These are phyloP conservation scores for Rhizophora apiculata DNA, from an alignment of 345 rosid species.

Conservation along the genomic window DNA sequence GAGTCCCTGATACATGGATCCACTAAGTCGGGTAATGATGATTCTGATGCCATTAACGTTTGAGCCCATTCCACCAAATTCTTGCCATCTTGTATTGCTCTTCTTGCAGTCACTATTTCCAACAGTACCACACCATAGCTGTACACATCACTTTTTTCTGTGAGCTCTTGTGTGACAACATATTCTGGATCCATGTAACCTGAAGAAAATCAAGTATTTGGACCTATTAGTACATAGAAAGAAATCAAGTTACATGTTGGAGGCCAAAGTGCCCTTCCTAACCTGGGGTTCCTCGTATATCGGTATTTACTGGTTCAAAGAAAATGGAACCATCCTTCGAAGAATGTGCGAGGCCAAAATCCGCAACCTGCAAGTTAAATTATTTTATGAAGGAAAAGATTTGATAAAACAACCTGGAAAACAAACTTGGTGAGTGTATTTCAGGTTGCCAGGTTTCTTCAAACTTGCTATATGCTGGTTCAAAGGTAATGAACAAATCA, in stretches of 20 bases:
- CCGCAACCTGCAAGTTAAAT: conserved; percentile 58
- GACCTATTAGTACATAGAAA: conserved; percentile 1
- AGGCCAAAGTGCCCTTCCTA: conserved; percentile 17
- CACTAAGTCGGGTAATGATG: conserved; percentile 54
- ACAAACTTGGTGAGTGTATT: not conserved
- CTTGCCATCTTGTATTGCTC: conserved; percentile 75
- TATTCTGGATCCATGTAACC: conserved; percentile 98
- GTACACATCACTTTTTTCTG: conserved; percentile 86
- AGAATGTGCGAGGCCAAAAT: conserved; percentile 93
- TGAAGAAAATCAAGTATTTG: conserved; percentile 31
- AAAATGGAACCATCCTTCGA: conserved; percentile 83
- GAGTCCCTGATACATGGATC: conserved; percentile 60
- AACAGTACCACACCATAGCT: conserved; percentile 91
- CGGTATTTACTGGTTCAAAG: conserved; percentile 84
- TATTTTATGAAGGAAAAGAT: conserved; percentile 21
- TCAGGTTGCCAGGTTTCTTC: not conserved
- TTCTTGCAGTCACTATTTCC: conserved; percentile 73
- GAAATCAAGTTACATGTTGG: not conserved
- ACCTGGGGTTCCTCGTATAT: conserved; percentile 99
- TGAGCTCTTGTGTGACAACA: conserved; percentile 76
- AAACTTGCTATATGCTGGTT: not conserved
- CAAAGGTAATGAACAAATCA: not conserved
- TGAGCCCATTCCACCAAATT: conserved; percentile 74
- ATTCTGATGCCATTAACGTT: conserved; percentile 48
- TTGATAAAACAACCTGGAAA: not conserved